Conservation (phyloP, 495 filamentous ascomycete genomes). For the Penicillium lagena region DNA sequence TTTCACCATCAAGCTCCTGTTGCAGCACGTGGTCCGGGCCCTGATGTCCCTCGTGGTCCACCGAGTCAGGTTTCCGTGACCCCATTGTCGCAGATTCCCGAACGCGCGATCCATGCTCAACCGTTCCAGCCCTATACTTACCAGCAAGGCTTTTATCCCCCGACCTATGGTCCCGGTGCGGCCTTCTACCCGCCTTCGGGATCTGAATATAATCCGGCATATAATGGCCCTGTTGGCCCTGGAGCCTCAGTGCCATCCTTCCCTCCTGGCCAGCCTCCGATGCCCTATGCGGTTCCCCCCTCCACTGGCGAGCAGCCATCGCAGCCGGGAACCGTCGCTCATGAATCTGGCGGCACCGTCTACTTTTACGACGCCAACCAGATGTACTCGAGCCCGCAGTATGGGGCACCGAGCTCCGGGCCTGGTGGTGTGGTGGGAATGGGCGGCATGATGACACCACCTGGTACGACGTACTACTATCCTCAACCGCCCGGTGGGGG, state of each 20-base stretch:
- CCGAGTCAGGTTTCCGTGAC: slow-evolving; percentile 77
- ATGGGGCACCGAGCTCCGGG: slow-evolving; percentile 40
- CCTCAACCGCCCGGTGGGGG: slow-evolving; percentile 40
- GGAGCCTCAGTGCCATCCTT: slow-evolving; percentile 52
- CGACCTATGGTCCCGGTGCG: slow-evolving; percentile 49
- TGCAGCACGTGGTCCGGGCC: slow-evolving; percentile 53
- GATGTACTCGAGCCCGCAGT: slow-evolving; percentile 46
- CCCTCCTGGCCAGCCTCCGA: slow-evolving; percentile 34
- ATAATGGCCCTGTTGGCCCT: slow-evolving; percentile 42
- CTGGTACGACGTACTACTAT: slow-evolving; percentile 70
- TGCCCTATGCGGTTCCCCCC: slow-evolving; percentile 40
- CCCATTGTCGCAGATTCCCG: slow-evolving; percentile 89
- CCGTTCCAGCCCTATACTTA: slow-evolving; percentile 80
- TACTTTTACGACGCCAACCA: slow-evolving; percentile 86
- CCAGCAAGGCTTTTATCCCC: slow-evolving; percentile 54
- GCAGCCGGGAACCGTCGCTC: slow-evolving; percentile 69
- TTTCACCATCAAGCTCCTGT: slow-evolving; percentile 88
- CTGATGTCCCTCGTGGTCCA: slow-evolving; percentile 53
- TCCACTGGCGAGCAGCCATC: slow-evolving; percentile 39
- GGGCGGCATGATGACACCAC: slow-evolving; percentile 74
- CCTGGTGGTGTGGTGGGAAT: slow-evolving; percentile 59
- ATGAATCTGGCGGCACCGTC: slow-evolving; percentile 90
- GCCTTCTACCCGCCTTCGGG: slow-evolving; percentile 45
- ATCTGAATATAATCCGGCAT: slow-evolving; percentile 26
- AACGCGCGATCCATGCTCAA: slow-evolving; percentile 86